phyloP scores from a whole-genome alignment of 441 rosid genomes.

The Euphorbia celastroides region DNA sequence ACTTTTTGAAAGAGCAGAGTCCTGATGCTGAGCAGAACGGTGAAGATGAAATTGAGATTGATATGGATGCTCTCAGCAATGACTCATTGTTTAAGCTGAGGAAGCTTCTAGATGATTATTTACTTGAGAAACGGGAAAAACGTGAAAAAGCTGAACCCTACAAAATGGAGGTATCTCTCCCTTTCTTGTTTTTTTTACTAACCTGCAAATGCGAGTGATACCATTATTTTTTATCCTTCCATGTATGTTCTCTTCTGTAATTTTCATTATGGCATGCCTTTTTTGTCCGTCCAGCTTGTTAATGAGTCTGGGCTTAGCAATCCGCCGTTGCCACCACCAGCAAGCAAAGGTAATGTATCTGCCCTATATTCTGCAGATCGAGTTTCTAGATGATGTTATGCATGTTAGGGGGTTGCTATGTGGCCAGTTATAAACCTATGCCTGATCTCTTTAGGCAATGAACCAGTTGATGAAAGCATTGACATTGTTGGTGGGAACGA shows the following conservation, averaged over 20 bases:
- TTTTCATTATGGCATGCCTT: slow-evolving; percentile 16
- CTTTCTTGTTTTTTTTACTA: slow-evolving; percentile 3
- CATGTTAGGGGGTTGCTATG: neutral
- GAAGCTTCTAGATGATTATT: slow-evolving; percentile 64
- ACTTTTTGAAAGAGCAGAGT: slow-evolving; percentile 68
- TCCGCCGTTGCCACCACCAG: slow-evolving; percentile 52
- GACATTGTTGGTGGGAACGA: slow-evolving; percentile 80
- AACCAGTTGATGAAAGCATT: slow-evolving; percentile 56
- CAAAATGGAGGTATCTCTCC: slow-evolving; percentile 64
- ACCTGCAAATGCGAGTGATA: neutral
- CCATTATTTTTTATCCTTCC: neutral
- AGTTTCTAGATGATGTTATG: neutral
- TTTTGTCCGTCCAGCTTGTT: slow-evolving; percentile 40
- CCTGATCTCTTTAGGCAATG: slow-evolving; percentile 44
- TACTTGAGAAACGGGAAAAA: slow-evolving; percentile 45
- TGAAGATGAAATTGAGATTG: slow-evolving; percentile 87
- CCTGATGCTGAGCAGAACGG: slow-evolving; percentile 40
- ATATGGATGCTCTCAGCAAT: slow-evolving; percentile 63
- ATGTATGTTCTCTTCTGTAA: neutral
- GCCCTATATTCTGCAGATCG: slow-evolving; percentile 11
- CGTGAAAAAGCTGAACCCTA: slow-evolving; percentile 51
- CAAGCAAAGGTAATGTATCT: slow-evolving; percentile 51
- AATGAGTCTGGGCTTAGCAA: slow-evolving; percentile 67
- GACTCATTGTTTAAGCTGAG: slow-evolving; percentile 60
- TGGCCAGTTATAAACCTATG: neutral